Percentiles rank a stretch among this genome's conserved stretches.
phyloP scores from a whole-genome alignment of 1,284 basidiomycete genomes.

The Paramarasmius palmivorus region DNA sequence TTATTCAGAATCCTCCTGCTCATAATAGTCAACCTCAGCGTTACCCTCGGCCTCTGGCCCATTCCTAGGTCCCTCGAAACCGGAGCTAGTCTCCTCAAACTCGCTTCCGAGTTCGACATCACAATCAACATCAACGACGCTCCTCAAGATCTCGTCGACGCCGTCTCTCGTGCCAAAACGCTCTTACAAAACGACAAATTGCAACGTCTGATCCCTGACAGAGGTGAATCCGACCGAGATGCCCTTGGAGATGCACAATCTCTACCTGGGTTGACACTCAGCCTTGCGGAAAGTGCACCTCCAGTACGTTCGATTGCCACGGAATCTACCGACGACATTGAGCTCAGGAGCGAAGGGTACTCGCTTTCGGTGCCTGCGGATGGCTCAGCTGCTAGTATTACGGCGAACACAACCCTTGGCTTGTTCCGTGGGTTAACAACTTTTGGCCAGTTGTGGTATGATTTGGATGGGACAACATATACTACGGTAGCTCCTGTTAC shows the following conservation, averaged over 20 bases:
- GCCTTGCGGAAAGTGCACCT: neutral
- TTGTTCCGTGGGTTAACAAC: conserved; percentile 82
- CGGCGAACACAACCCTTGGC: conserved; percentile 75
- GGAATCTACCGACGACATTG: conserved; percentile 57
- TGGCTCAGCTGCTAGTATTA: conserved; percentile 59
- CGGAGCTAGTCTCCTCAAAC: conserved; percentile 31
- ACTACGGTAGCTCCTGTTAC: conserved; percentile 57
- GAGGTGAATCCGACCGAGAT: conserved; percentile 24
- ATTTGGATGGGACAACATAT: conserved; percentile 50
- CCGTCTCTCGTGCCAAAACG: conserved; percentile 39
- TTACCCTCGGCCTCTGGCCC: conserved; percentile 33
- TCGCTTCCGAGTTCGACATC: conserved; percentile 41
- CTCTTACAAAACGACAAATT: conserved; percentile 45
- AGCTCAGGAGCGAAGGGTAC: conserved; percentile 67
- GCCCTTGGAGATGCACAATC: neutral
- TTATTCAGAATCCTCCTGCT: neutral
- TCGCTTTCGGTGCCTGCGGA: conserved; percentile 60
- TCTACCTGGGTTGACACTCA: conserved; percentile 3
- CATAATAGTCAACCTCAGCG: conserved; percentile 9
- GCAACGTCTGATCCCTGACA: conserved; percentile 45
- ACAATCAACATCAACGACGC: conserved; percentile 30
- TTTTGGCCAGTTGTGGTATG: conserved; percentile 80
- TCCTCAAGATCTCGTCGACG: conserved; percentile 47
- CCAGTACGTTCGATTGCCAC: conserved; percentile 36
- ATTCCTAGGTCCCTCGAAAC: conserved; percentile 30